Conservation (phyloP, 2,329 filamentous ascomycete genomes). For the Colletotrichum cereale region DNA sequence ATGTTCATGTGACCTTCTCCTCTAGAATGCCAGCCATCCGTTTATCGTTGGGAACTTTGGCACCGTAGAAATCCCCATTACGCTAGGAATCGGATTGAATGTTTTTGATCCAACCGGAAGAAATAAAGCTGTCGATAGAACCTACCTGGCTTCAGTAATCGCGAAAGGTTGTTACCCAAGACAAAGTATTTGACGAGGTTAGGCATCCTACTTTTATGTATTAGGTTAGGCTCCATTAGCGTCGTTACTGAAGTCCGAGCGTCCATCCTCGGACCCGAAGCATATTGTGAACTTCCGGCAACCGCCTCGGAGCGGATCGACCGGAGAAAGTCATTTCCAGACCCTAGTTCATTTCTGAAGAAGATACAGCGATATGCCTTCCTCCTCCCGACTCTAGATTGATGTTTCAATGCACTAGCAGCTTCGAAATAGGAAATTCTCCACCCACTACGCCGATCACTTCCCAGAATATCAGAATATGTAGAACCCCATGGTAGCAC, state of each 20-base stretch:
- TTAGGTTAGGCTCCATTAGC: not conserved
- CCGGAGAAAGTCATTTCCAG: not conserved
- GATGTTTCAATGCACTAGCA: not conserved
- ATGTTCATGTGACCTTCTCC: too few species aligned
- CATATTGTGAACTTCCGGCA: not conserved
- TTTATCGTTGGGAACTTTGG: too few species aligned
- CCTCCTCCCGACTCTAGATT: not conserved
- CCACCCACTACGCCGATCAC: not conserved
- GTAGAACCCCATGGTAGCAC: too few species aligned
- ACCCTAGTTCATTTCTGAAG: conserved; percentile 3
- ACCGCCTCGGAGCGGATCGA: not conserved
- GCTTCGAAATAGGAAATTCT: not conserved
- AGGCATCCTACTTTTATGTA: too few species aligned
- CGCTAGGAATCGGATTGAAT: too few species aligned
- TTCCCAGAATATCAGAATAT: not conserved
- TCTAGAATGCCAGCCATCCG: too few species aligned
- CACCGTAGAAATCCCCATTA: too few species aligned
- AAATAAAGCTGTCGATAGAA: too few species aligned
- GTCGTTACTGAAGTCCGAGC: not conserved
- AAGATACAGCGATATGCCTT: not conserved
- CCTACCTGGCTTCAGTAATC: not conserved
- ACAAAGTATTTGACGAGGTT: not conserved
- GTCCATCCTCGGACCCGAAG: not conserved
- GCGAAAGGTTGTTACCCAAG: not conserved
- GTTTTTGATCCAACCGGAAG: too few species aligned